Conservation (phyloP, 441 rosid genomes). For the Melastoma candidum region DNA sequence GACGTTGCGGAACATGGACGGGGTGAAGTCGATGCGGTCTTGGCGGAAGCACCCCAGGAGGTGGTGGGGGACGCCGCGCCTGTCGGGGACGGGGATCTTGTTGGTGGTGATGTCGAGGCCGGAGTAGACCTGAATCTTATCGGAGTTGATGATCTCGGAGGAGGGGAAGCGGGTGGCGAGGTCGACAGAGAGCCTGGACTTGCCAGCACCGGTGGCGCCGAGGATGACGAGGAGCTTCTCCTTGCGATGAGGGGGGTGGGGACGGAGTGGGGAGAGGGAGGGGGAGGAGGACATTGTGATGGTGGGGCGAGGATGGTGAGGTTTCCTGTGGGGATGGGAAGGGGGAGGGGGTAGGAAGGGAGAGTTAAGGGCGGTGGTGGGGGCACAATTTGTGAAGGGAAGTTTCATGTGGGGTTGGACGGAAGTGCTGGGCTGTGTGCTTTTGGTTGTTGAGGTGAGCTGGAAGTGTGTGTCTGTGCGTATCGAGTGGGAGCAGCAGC, state of each 20-base stretch:
- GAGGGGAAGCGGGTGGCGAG: slow-evolving; percentile 37
- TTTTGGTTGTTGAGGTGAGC: too few relatives aligned
- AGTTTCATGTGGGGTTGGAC: too few relatives aligned
- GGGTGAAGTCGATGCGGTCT: slow-evolving; percentile 35
- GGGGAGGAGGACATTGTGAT: slow-evolving; percentile 13
- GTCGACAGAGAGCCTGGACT: slow-evolving; percentile 67
- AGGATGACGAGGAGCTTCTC: slow-evolving; percentile 64
- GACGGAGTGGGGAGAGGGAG: not conserved
- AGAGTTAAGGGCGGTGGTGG: too few relatives aligned
- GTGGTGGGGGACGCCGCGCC: slow-evolving; percentile 58
- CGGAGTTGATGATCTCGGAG: slow-evolving; percentile 67
- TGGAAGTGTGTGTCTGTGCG: too few relatives aligned
- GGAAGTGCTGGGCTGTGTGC: too few relatives aligned
- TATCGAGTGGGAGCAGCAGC: too few relatives aligned
- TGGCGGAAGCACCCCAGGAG: slow-evolving; percentile 46
- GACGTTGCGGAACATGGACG: slow-evolving; percentile 38
- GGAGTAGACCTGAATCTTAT: slow-evolving; percentile 70
- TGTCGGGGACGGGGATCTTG: slow-evolving; percentile 47
- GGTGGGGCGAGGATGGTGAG: too few relatives aligned
- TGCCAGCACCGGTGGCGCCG: slow-evolving; percentile 91
- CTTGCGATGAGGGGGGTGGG: slow-evolving; percentile 9
- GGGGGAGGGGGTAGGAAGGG: too few relatives aligned
- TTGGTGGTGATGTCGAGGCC: slow-evolving; percentile 81
- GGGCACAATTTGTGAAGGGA: too few relatives aligned
- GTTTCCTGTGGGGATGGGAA: too few relatives aligned